Conservation (phyloP, 2,329 filamentous ascomycete species). For the Verticillium nonalfalfae region DNA sequence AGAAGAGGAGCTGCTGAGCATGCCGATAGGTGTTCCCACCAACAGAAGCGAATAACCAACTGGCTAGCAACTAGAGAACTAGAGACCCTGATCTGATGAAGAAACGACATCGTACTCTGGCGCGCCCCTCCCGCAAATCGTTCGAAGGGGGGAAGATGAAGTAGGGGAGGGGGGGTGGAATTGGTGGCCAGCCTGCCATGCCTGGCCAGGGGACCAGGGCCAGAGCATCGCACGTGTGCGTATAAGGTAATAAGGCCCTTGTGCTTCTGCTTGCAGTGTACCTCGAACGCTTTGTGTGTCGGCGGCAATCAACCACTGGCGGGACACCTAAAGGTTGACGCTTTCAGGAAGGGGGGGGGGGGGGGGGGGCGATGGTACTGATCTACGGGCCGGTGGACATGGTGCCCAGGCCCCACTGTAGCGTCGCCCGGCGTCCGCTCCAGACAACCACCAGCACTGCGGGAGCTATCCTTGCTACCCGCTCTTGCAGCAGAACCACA, state of each 20-base stretch:
- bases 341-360: conserved; percentile 13
- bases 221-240: neutral
- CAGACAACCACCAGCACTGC: conserved; percentile 6
- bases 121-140: neutral
- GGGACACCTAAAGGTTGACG: conserved; percentile 15
- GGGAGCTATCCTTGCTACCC: conserved; percentile 29
- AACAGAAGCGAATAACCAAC: too few relatives aligned
- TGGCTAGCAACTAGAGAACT: too few relatives aligned
- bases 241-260: neutral
- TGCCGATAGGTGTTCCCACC: too few relatives aligned
- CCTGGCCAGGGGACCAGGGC: neutral
- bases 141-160: neutral
- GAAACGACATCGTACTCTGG: neutral
- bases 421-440: neutral
- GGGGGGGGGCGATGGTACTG: too few relatives aligned
- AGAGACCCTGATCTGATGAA: neutral
- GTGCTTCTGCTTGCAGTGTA: neutral
- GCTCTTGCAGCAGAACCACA: conserved; percentile 28
- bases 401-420: neutral
- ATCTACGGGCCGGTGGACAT: neutral
- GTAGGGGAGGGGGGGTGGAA: neutral
- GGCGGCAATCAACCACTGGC: neutral
- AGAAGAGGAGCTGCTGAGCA: too few relatives aligned
- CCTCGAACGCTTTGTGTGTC: neutral
- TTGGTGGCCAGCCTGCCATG: neutral